phyloP scores from a whole-genome alignment of 306 rosid species.

The Mimosa bimucronata region DNA sequence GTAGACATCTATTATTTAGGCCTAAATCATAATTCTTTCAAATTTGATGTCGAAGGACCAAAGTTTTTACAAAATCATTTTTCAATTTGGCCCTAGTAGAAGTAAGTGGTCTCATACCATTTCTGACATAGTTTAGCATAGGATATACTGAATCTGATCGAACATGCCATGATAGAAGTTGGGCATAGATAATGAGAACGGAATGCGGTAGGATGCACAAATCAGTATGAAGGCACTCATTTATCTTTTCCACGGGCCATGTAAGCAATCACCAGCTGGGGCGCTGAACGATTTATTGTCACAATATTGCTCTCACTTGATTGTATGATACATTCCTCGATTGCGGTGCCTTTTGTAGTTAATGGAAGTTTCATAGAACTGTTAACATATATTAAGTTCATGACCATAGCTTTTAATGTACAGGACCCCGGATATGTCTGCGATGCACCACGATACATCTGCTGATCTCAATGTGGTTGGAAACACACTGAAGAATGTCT shows the following conservation, averaged over 20 bases:
- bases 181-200: no score
- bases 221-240: background rate
- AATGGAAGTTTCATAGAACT: background rate
- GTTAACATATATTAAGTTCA: background rate
- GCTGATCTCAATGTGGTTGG: slow-evolving; percentile 61
- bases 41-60: background rate
- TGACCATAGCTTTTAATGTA: slow-evolving; percentile 2
- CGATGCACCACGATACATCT: slow-evolving; percentile 69
- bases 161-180: no score
- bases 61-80: background rate
- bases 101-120: no score
- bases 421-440: slow-evolving; percentile 79
- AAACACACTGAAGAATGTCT: slow-evolving; percentile 53
- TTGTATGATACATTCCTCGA: background rate
- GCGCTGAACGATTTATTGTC: background rate
- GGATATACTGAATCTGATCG: no score
- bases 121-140: no score
- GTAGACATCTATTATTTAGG: background rate
- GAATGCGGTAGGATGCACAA: no score
- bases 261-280: background rate
- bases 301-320: background rate
- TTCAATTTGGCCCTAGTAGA: no score
- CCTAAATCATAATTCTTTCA: background rate
- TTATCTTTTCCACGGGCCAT: background rate
- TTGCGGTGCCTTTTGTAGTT: slow-evolving; percentile 6